Base-by-base conservation (phyloP, 495 filamentous ascomycete species). In the Tuber melanosporum region DNA sequence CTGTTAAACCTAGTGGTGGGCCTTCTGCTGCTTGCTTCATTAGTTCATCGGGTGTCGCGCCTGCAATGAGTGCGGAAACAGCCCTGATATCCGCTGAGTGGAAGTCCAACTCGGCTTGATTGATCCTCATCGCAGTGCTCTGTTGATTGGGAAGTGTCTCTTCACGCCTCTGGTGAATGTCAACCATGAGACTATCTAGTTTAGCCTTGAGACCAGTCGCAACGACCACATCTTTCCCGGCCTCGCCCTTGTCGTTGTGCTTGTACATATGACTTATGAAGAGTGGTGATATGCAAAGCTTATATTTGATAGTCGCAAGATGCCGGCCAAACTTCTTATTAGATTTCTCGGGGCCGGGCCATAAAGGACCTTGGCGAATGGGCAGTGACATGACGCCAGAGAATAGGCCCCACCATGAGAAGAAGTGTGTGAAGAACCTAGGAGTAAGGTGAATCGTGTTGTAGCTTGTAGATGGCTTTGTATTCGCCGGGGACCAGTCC, bases 301-400 rank as follows among this genome's bases (percentile, higher is more conserved):
- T 97, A 85, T 99, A 98, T 86, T 99, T 98, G 86, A 99, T 93
- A 15, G 96, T 98, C 12, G 94, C 95, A 74, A 99, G 86, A 85
- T 99, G 95, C 71, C 96, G 90, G 44, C 94, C 95, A 84, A 99
- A 98, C 84, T 99, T 99, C 86, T 98, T 99, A 85, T 92, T 97
- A 52, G 94, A 94, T 85, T 97, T 98, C 71, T 97, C 94, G 71
- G 92, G 86, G 14, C 93, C 94, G 20, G 94, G 95, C 90, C 93
- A 99, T 19, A 99, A 87, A 45, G 88, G 88, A 14, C 95, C 95
- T 84, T 99, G 95, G 0, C 95, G 92, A 74, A 99, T 91, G 42
- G 95, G 95, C 42, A 99, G 89, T 17, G 95, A 95, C 91, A 99
- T 94, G 20, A 93, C 91, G 0, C 95, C 95, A 10, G 93, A 93